Conservation (phyloP, 257 asterid species). For the Ehretia macrophylla region DNA sequence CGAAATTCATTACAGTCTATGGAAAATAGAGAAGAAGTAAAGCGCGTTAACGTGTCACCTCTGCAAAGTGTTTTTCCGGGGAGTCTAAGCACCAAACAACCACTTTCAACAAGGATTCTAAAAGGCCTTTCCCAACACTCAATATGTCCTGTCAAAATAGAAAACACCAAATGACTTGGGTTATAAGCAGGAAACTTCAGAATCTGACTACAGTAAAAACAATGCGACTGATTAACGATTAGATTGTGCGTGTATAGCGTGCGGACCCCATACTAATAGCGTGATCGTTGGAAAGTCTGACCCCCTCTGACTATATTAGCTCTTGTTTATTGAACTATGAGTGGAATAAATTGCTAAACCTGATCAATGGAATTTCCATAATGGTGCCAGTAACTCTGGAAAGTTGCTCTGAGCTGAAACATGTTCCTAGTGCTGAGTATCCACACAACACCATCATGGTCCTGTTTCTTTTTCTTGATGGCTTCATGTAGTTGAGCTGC, state of each 20-base stretch:
- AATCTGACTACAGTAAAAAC: not conserved
- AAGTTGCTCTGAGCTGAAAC: slow-evolving; percentile 65
- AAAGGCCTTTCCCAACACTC: slow-evolving; percentile 45
- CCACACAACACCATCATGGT: slow-evolving; percentile 39
- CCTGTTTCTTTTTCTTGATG: slow-evolving; percentile 36
- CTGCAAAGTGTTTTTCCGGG: slow-evolving; percentile 85
- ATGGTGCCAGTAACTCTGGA: slow-evolving; percentile 45
- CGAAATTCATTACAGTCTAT: too few relatives aligned
- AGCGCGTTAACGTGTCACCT: slow-evolving; percentile 32
- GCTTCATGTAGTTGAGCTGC: slow-evolving; percentile 54
- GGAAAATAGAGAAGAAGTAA: too few relatives aligned
- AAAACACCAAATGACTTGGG: slow-evolving; percentile 2
- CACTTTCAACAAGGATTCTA: slow-evolving; percentile 51
- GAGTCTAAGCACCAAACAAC: slow-evolving; percentile 59
- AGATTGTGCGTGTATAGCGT: too few relatives aligned
- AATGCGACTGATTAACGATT: too few relatives aligned
- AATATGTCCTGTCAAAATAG: slow-evolving; percentile 41
- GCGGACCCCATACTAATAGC: too few relatives aligned
- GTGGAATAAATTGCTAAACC: slow-evolving; percentile 27
- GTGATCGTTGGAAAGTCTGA: too few relatives aligned
- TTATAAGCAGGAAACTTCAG: not conserved
- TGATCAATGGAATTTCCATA: slow-evolving; percentile 55
- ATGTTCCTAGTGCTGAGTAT: slow-evolving; percentile 59
- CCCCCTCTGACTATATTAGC: too few relatives aligned
- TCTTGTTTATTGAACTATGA: not conserved